Conservation (phyloP, 257 asterid genomes). For the Paraleonurus japonicus region DNA sequence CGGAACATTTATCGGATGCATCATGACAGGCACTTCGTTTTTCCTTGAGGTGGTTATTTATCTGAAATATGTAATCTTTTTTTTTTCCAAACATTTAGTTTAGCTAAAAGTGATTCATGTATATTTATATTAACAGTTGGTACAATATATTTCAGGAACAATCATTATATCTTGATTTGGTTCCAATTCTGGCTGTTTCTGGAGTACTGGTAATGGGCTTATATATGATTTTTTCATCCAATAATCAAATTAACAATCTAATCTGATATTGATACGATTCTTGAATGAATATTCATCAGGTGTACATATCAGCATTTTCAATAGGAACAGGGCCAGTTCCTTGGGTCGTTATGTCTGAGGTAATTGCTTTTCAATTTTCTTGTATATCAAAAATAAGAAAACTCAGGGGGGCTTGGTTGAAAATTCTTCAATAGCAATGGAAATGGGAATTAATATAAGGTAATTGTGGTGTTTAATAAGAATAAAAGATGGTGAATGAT, state of each 20-base stretch:
- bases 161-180: slow-evolving; percentile 38
- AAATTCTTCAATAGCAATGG: too few species aligned
- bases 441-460: too few species aligned
- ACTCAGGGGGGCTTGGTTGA: too few species aligned
- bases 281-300: slow-evolving; percentile 37
- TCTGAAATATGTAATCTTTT: background rate
- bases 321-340: slow-evolving; percentile 90
- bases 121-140: background rate
- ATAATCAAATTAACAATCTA: background rate
- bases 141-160: slow-evolving; percentile 47
- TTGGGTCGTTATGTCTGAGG: slow-evolving; percentile 97
- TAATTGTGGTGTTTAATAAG: too few species aligned
- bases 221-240: background rate
- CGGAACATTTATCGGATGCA: slow-evolving; percentile 71
- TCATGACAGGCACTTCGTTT: slow-evolving; percentile 66
- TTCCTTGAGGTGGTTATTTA: slow-evolving; percentile 52
- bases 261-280: too few species aligned
- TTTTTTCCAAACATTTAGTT: background rate
- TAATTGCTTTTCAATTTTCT: background rate
- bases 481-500: too few species aligned
- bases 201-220: slow-evolving; percentile 60
- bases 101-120: background rate
- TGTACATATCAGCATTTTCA: slow-evolving; percentile 70
- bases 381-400: background rate
- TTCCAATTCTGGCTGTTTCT: slow-evolving; percentile 59